Base-by-base conservation (phyloP, 768 basidiomycete species). In the Lentinula detonsa region DNA sequence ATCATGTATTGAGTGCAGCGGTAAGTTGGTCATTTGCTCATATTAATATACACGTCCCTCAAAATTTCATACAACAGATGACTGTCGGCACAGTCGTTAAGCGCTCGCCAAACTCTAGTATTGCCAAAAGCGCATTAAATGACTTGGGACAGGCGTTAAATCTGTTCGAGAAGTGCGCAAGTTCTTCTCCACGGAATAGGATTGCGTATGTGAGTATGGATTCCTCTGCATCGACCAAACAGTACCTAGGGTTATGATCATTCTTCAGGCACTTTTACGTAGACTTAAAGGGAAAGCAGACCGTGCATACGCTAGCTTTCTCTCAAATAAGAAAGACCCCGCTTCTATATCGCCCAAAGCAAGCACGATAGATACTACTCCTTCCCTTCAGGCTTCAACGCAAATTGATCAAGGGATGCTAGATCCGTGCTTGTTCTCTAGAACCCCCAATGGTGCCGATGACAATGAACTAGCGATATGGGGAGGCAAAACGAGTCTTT, bases 31-130 rank as follows among this genome's bases (percentile, higher is more conserved):
- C 61, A 11, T 40, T 37, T 42, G 34, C 61, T 45, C 16, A 35
- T 54, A 31, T 43, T 16, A 8, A 45, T 9, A 39, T 13, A 37
- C 33, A 7, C 35, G 54, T 65, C 34, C 61, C 49, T 43, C 28
- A 35, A 6, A 15, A 40, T 42, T 57, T 5, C 28, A 5, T 28
- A n/a, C 21, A 10, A 13, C 62, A 87, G 86, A 73, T 85, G 11
- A 80, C 84, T 55, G 78, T 81, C 1, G 84, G 84, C 2, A 82
- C 82, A 2, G 78, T 85, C n/a, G 82, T 85, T n/a, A 81, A 81
- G 1, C 77, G 81, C 15, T 80, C 78, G 6, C 84, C 85, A 1
- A 76, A 71, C 52, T 83, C 77, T 3, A 79, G 73, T 45, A 74
- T 85, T 21, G 80, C 84, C 0, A 63, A 76, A 0, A 78, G 76